Conservation (phyloP, 441 rosid genomes). For the Gossypium gossypioides region DNA sequence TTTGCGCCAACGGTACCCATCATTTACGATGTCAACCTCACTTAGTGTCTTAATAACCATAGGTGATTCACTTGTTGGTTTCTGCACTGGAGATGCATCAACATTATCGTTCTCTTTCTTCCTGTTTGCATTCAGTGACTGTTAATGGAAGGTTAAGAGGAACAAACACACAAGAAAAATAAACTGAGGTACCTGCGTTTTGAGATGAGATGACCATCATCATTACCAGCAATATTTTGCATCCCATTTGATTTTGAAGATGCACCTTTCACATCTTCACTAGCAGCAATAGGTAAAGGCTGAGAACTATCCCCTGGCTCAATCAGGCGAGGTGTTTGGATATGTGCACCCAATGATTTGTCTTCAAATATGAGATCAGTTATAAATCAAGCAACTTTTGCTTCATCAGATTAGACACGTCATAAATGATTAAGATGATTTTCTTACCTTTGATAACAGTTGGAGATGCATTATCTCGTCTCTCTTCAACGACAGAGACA, state of each 20-base stretch:
- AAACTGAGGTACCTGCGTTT: constrained; percentile 49
- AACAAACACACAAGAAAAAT: constrained; percentile 1
- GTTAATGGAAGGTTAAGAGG: constrained; percentile 12
- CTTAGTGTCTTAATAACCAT: constrained; percentile 56
- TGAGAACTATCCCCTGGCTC: constrained; percentile 30
- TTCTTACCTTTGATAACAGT: constrained; percentile 42
- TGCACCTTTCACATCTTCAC: constrained; percentile 33
- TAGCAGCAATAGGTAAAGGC: constrained; percentile 26
- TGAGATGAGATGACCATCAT: constrained; percentile 37
- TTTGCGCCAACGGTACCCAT: constrained; percentile 97
- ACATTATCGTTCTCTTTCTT: constrained; percentile 39
- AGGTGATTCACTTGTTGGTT: constrained; percentile 45
- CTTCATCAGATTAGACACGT: neutral
- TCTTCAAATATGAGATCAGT: constrained; percentile 26
- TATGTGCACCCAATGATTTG: constrained; percentile 32
- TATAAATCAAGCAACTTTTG: constrained; percentile 11
- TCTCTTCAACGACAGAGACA: constrained; percentile 42
- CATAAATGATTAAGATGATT: neutral
- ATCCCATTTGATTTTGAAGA: constrained; percentile 37
- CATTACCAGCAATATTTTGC: constrained; percentile 33
- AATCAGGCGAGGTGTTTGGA: constrained; percentile 24
- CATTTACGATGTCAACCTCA: constrained; percentile 71
- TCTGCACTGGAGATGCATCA: constrained; percentile 35
- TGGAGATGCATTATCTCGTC: constrained; percentile 28
- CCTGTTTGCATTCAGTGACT: constrained; percentile 29